Evolutionary conservation across 148 eudicot genomes (phyloP).

Genomic region (Rhododendron ferrugineum): DNA sequence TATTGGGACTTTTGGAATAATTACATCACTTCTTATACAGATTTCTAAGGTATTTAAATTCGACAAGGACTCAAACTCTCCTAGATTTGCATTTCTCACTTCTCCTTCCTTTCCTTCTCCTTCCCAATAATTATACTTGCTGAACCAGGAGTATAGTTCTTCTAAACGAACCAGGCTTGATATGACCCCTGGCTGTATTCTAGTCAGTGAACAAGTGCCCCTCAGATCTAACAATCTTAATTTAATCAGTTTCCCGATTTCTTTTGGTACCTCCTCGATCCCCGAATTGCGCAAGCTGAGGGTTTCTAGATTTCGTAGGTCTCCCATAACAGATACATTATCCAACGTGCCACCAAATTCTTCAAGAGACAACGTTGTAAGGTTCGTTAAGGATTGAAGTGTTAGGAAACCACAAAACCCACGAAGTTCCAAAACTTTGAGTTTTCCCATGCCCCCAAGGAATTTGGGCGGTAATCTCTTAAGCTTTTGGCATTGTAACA

Average conservation of each 20-base stretch:
- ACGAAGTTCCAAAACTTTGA: conserved; percentile 28
- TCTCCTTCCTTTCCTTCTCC: background rate
- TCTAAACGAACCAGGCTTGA: background rate
- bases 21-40: background rate
- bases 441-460: conserved; percentile 32
- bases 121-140: background rate
- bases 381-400: conserved; percentile 23
- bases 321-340: conserved; percentile 5
- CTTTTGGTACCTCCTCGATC: background rate
- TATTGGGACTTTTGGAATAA: background rate
- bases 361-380: conserved; percentile 26
- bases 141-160: background rate
- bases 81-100: background rate
- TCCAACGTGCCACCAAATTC: too few relatives aligned
- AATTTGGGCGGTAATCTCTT: conserved; percentile 14
- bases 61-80: background rate
- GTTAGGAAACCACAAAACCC: conserved; percentile 10
- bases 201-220: background rate
- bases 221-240: conserved; percentile 33
- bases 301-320: background rate
- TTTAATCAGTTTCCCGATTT: conserved; percentile 22
- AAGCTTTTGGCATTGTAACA: conserved; percentile 2
- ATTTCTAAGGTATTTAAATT: background rate
- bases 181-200: background rate
- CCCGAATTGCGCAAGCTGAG: background rate